Conservation (phyloP, 1,139 yeast species). For the Geotrichum europaeum region DNA sequence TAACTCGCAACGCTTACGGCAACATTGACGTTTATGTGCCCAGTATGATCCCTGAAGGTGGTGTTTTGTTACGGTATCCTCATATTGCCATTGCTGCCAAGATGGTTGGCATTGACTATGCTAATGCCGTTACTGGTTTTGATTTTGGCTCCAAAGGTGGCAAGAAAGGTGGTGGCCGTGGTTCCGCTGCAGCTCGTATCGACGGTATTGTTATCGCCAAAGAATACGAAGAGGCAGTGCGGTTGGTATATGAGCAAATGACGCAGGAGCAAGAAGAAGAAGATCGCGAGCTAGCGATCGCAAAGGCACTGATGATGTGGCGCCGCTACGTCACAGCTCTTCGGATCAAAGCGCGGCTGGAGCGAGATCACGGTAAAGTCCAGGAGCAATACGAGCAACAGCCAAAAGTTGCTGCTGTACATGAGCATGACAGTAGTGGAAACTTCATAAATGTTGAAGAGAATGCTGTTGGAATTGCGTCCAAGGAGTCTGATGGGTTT, state of each 20-base stretch:
- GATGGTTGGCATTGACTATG: constrained; percentile 66
- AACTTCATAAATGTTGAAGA: background rate
- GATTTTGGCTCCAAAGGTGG: constrained; percentile 44
- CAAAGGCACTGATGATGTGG: constrained; percentile 66
- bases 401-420: background rate
- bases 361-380: constrained; percentile 58
- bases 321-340: constrained; percentile 62
- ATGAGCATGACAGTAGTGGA: background rate
- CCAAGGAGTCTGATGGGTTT: background rate
- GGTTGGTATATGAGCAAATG: constrained; percentile 50
- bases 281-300: constrained; percentile 41
- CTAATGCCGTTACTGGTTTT: constrained; percentile 82
- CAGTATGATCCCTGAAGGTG: constrained; percentile 80
- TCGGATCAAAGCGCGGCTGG: constrained; percentile 63
- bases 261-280: constrained; percentile 49
- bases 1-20: constrained; percentile 72
- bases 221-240: constrained; percentile 62
- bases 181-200: constrained; percentile 53
- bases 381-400: constrained; percentile 16
- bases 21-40: constrained; percentile 74
- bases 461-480: background rate
- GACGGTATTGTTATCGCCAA: constrained; percentile 72
- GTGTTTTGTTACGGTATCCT: constrained; percentile 52
- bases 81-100: constrained; percentile 65
- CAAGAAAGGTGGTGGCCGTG: constrained; percentile 15